Percentiles rank a stretch among this genome's conserved stretches.
Conservation (phyloP, 2,329 filamentous ascomycete species). For the Bipolaris zeicola region DNA sequence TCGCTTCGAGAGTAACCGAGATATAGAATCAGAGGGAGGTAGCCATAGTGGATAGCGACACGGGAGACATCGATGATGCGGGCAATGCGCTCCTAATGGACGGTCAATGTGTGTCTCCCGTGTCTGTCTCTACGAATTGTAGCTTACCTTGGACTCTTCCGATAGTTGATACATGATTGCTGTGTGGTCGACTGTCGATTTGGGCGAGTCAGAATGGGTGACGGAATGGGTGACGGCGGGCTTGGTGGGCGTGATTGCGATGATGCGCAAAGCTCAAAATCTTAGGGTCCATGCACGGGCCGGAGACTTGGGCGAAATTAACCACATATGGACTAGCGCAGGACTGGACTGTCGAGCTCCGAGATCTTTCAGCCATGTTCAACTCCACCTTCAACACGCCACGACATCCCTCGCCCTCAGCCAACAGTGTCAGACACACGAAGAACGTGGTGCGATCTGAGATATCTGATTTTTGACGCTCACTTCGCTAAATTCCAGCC, state of each 20-base stretch:
- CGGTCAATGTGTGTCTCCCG: slow-evolving; percentile 30
- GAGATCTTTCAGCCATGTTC: slow-evolving; percentile 26
- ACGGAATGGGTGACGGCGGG: slow-evolving; percentile 7
- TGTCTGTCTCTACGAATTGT: not conserved
- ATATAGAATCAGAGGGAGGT: slow-evolving; percentile 95
- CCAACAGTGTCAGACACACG: not conserved
- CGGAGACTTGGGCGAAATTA: slow-evolving; percentile 12
- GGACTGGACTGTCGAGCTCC: slow-evolving; percentile 21
- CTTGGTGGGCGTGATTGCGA: slow-evolving; percentile 13
- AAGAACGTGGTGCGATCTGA: slow-evolving; percentile 1
- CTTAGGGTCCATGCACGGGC: slow-evolving; percentile 19
- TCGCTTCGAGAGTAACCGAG: slow-evolving; percentile 96
- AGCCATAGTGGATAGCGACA: slow-evolving; percentile 96
- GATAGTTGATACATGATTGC: slow-evolving; percentile 69
- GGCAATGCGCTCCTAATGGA: slow-evolving; percentile 86
- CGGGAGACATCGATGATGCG: slow-evolving; percentile 94
- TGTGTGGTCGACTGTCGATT: slow-evolving; percentile 2
- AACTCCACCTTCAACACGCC: slow-evolving; percentile 3
- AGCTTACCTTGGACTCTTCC: slow-evolving; percentile 89
- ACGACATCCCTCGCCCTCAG: slow-evolving; percentile 7
- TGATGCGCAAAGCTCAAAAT: slow-evolving; percentile 32
- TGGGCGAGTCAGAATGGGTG: slow-evolving; percentile 3
- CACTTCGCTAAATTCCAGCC: slow-evolving; percentile 18
- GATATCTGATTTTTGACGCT: not conserved
- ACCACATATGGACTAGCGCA: slow-evolving; percentile 13